Evolutionary conservation across 2,329 filamentous ascomycete genomes (phyloP), one percentile per base, ranked within the genome.

Genomic region (Moelleriella libera): DNA sequence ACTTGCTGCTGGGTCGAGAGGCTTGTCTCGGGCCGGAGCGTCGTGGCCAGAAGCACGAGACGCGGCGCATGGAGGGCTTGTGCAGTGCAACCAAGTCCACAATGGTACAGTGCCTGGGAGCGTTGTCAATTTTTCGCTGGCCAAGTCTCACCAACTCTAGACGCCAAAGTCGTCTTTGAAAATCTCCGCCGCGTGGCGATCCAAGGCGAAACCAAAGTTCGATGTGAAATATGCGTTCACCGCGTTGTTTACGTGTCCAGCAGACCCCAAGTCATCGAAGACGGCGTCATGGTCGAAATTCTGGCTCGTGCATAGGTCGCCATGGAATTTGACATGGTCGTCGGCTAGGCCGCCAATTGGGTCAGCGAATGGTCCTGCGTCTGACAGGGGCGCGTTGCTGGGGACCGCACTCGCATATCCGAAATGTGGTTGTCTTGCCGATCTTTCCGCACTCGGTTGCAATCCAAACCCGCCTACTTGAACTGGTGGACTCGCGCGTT

Each of bases 161-260:
- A 21, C 21, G 3, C 21, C 21, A 21, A 21, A 21, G 21, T 21
- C 21, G 21, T 21, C 21, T 21, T 21, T 21, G 21, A 21, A 21
- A 21, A 21, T 21, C 21, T 21, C 21, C 3, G 21, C 21, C 21
- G 21, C 21, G 21, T 21, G 21, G 21, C 21, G 21, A 21, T 21
- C 21, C 21, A 21, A 21, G 21, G 21, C 21, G 21, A 82, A 81
- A 0, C 80, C 80, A 21, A 83, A 65, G 53, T 83, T 83, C 43
- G 76, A 71, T 78, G 83, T 80, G 54, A 83, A 82, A 51, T 80
- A 75, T 2, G 75, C 69, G 52, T 81, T 76, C 10, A 71, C 68
- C 43, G 75, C 62, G 37, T 66, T 63, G 47, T 74, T 71, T 1
- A 64, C 62, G 52, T 66, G 69, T 49, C 74, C 71, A 41, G 72